phyloP scores from a whole-genome alignment of 495 filamentous ascomycete species.

The Entonaema liquescens region DNA sequence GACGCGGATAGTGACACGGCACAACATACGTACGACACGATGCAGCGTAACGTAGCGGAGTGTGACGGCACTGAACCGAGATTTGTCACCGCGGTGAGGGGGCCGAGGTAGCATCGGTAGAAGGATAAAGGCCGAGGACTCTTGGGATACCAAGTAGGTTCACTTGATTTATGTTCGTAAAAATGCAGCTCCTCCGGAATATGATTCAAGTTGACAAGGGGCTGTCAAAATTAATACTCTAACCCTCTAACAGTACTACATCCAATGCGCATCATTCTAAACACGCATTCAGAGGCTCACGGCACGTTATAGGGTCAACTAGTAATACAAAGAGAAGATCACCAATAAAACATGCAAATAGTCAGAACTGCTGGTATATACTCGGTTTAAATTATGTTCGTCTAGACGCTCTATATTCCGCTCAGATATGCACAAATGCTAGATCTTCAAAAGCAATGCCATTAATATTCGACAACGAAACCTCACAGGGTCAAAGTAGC shows the following conservation, averaged over 20 bases:
- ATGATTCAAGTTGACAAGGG: too few relatives aligned
- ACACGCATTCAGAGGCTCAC: too few relatives aligned
- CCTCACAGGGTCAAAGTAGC: background rate
- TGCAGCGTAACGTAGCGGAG: constrained; percentile 2
- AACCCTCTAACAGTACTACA: too few relatives aligned
- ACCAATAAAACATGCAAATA: background rate
- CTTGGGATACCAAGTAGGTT: too few relatives aligned
- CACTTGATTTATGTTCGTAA: too few relatives aligned
- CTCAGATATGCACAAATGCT: background rate
- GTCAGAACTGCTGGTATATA: background rate
- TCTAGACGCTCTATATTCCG: background rate
- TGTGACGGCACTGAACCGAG: constrained; percentile 1
- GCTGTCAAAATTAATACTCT: too few relatives aligned
- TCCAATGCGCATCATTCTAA: too few relatives aligned
- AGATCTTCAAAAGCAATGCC: background rate
- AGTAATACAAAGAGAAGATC: too few relatives aligned
- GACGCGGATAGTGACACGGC: constrained; percentile 2
- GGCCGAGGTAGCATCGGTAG: background rate
- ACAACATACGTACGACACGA: background rate
- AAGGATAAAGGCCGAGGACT: background rate
- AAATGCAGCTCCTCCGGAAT: too few relatives aligned
- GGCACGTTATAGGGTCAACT: too few relatives aligned
- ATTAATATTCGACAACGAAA: background rate
- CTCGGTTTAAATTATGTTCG: background rate
- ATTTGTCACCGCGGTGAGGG: constrained; percentile 12